Percentiles rank a stretch among this genome's conserved stretches.
Evolutionary conservation across 208 protist genomes (phyloP).

Genomic region (Ichthyophonus hoferi): DNA sequence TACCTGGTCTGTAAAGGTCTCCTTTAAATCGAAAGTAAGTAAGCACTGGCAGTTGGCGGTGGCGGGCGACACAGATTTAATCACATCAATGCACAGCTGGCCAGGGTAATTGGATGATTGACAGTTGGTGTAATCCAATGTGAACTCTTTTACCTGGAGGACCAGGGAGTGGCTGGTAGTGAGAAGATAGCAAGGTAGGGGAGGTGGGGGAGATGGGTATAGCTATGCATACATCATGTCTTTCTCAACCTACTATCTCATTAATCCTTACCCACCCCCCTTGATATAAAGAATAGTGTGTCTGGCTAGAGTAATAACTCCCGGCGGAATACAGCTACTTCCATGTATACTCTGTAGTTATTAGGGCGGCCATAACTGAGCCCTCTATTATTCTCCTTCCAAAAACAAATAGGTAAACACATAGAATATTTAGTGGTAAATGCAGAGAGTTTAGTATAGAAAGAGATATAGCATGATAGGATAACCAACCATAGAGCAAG

Average conservation of each 20-base stretch:
- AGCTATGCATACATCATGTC: not conserved
- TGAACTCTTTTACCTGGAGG: not conserved
- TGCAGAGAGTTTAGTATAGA: too few species aligned
- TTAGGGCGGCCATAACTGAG: too few species aligned
- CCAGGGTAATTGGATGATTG: not conserved
- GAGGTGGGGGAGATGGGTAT: not conserved
- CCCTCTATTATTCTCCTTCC: too few species aligned
- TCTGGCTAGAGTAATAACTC: not conserved
- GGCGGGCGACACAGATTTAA: not conserved
- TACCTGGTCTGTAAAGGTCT: not conserved
- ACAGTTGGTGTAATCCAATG: constrained; percentile 30
- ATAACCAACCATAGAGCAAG: not conserved
- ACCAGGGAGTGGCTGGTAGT: not conserved
- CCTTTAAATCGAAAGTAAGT: not conserved
- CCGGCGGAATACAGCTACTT: not conserved
- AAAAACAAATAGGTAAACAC: too few species aligned
- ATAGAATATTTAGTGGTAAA: too few species aligned
- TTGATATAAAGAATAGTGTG: too few species aligned
- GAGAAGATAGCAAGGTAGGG: not conserved
- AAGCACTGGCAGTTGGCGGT: not conserved
- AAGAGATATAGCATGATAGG: too few species aligned
- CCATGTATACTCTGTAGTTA: not conserved
- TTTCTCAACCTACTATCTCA: not conserved
- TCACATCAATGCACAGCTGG: not conserved
- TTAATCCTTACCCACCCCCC: too few species aligned